Evolutionary conservation across 805 yeast species (phyloP), one percentile per base, ranked within the genome.

Genomic region (Schizosaccharomyces octosporus): DNA sequence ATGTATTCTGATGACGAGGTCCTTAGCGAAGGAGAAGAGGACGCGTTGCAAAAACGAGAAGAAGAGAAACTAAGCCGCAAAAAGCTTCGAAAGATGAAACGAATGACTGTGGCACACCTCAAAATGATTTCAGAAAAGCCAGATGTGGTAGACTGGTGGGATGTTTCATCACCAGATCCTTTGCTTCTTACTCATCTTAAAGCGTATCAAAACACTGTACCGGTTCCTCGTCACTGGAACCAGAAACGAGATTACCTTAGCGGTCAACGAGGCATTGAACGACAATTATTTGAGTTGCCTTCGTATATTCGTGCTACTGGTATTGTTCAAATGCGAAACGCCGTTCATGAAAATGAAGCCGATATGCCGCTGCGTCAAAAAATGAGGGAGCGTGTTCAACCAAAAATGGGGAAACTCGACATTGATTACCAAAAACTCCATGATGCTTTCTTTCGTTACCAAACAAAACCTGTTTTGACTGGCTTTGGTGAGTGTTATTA

Each of bases 161-260:
- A 93, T 70, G 83, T 82, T 1, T 93, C 89, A 72, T 84, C 97
- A 0, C 76, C 76, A 0, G 90, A 87, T 66, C 95, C 98, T 1
- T 71, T 74, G 59, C 68, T 88, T 24, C 74, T 81, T 15, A 80
- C 85, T 0, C 73, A 76, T 27, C 70, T 90, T 60, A 90, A 89
- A 68, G 72, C 82, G 0, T 72, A 74, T 43, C 81, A 80, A 62
- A 85, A 87, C 65, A 76, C 73, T 1, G 82, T 89, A 0, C 85
- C 81, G 1, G 87, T 90, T 0, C 97, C 97, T 0, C 67, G 72
- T 0, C 93, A 88, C 70, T 90, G 98, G 98, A 80, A 80, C 61
- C 72, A 78, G 17, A 87, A 87, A 67, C 74, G 84, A 61, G 95
- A 85, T 48, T 88, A 82, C 66, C 71, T 88, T 3, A 73, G 87